Evolutionary conservation across 2,329 filamentous ascomycete genomes (phyloP).

Genomic region (Claviceps sp.): DNA sequence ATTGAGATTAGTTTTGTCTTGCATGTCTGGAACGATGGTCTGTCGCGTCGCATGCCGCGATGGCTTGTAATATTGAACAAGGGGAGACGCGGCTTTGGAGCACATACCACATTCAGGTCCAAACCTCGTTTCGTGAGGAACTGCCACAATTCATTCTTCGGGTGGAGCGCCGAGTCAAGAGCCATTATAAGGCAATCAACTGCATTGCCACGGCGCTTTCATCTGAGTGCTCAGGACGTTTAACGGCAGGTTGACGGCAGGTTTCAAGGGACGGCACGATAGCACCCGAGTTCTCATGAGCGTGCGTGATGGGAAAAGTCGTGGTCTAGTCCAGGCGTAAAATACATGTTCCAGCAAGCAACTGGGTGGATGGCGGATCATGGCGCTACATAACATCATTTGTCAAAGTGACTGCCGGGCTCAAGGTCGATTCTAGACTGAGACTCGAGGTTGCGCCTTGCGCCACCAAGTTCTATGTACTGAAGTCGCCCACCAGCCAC

Average conservation of each 20-base stretch:
- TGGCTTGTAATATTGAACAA: neutral
- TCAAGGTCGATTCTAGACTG: too few relatives aligned
- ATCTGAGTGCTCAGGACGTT: neutral
- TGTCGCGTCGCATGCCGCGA: neutral
- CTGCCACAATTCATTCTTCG: neutral
- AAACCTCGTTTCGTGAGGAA: constrained; percentile 3
- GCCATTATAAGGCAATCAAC: constrained; percentile 4
- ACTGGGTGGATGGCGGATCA: too few relatives aligned
- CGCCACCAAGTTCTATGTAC: too few relatives aligned
- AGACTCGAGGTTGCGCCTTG: too few relatives aligned
- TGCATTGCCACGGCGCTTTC: neutral
- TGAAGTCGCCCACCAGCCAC: too few relatives aligned
- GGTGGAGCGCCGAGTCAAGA: neutral
- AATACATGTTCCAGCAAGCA: too few relatives aligned
- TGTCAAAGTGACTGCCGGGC: too few relatives aligned
- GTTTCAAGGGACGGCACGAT: neutral
- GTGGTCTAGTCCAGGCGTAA: too few relatives aligned
- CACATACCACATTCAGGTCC: constrained; percentile 4
- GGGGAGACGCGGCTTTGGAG: neutral
- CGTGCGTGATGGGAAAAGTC: neutral
- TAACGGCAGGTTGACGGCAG: neutral
- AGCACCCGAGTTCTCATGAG: neutral
- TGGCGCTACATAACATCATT: too few relatives aligned
- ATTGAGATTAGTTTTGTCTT: neutral
- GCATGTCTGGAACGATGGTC: too few relatives aligned